A percentile compares a stretch with the other conserved stretches of the same genome.
These are phyloP conservation scores for Punctularia strigosozonata DNA, from an alignment of 768 basidiomycete species.

Conservation along the genomic window DNA sequence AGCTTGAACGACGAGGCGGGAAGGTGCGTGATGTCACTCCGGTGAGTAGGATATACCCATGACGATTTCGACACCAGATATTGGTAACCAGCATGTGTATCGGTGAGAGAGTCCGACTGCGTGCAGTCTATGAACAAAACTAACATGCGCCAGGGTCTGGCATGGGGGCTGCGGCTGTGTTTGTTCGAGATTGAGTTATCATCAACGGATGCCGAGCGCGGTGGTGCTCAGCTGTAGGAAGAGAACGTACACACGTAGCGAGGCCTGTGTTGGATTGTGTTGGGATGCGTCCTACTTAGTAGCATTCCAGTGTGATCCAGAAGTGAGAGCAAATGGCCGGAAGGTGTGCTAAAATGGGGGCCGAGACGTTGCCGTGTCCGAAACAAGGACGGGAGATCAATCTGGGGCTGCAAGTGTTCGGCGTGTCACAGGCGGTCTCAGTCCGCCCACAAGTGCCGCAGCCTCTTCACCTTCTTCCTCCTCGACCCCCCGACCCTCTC, in stretches of 20 bases:
- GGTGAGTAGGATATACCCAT: slow-evolving; percentile 4
- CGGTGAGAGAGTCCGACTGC: not conserved
- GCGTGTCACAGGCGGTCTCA: slow-evolving; percentile 7
- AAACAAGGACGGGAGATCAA: no score
- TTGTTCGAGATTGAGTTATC: slow-evolving; percentile 39
- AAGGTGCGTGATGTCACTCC: slow-evolving; percentile 34
- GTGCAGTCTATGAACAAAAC: not conserved
- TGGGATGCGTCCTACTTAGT: no score
- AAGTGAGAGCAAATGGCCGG: no score
- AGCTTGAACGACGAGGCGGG: slow-evolving; percentile 54
- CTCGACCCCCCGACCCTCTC: no score
- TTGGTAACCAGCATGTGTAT: slow-evolving; percentile 89
- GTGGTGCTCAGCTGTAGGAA: no score
- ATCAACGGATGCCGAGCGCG: not conserved
- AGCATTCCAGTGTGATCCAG: no score
- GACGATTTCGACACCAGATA: slow-evolving; percentile 31
- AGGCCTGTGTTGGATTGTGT: no score
- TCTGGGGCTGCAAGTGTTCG: slow-evolving; percentile 2
- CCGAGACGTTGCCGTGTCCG: no score
- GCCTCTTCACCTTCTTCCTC: no score
- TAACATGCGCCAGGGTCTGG: slow-evolving; percentile 39
- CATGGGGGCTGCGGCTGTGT: slow-evolving; percentile 84
- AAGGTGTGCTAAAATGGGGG: no score
- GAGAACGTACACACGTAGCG: no score
- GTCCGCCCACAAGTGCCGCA: no score